Evolutionary conservation across 345 rosid species (phyloP).

Genomic region (Isatis tinctoria): DNA sequence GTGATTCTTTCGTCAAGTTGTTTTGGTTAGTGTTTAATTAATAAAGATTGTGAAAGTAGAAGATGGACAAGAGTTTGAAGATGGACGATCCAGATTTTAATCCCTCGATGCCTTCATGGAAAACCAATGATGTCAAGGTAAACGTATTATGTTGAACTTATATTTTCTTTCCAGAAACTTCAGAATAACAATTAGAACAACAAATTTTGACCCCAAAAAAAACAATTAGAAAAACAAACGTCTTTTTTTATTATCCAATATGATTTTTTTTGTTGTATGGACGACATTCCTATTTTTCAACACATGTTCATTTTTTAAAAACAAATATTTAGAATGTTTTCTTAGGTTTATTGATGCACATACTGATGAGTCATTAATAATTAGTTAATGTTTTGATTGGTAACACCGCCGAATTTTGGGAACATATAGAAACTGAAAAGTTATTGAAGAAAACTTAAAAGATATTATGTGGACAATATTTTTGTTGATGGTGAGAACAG

Average conservation of each 20-base stretch:
- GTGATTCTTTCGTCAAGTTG: background rate
- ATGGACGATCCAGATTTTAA: slow-evolving; percentile 64
- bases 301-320: background rate
- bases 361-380: background rate
- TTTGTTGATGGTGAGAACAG: slow-evolving; percentile 39
- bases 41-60: slow-evolving; percentile 30
- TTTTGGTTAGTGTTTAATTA: background rate
- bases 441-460: background rate
- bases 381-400: background rate
- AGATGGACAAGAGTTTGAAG: slow-evolving; percentile 49
- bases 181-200: background rate
- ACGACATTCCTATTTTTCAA: background rate
- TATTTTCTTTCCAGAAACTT: background rate
- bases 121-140: slow-evolving; percentile 87
- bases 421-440: background rate
- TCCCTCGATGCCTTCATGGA: slow-evolving; percentile 77
- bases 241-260: background rate
- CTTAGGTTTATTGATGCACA: background rate
- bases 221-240: background rate
- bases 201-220: too few species aligned
- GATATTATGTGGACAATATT: background rate
- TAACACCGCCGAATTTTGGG: background rate
- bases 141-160: background rate
- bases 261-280: background rate
- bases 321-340: background rate